phyloP scores from a whole-genome alignment of 2,329 filamentous ascomycete species.

The Aureobasidium sp. region DNA sequence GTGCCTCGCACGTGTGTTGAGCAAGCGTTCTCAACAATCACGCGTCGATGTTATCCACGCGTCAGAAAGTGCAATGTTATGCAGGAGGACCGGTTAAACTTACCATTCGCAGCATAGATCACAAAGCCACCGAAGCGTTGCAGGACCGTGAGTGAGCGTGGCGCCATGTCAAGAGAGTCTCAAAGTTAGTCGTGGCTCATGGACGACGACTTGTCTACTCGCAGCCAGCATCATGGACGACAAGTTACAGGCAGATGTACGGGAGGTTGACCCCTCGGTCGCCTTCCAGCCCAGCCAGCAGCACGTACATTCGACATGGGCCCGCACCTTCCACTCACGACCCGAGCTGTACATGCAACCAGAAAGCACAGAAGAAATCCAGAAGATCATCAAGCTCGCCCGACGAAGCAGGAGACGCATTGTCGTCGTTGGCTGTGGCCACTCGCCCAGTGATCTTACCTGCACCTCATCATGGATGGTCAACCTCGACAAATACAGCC shows the following conservation, averaged over 20 bases:
- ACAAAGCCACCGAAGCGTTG: neutral
- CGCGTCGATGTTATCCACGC: too few relatives aligned
- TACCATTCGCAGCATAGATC: neutral
- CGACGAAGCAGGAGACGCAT: slow-evolving; percentile 83
- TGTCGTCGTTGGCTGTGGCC: slow-evolving; percentile 88
- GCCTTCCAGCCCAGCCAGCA: slow-evolving; percentile 79
- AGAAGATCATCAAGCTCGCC: slow-evolving; percentile 84
- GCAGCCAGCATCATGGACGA: slow-evolving; percentile 25
- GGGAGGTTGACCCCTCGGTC: slow-evolving; percentile 65
- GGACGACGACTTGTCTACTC: neutral
- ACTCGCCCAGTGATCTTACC: slow-evolving; percentile 93
- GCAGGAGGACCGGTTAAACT: neutral
- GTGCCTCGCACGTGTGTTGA: neutral
- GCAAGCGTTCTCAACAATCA: neutral
- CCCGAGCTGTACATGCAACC: slow-evolving; percentile 95
- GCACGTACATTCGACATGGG: slow-evolving; percentile 93
- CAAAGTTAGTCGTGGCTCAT: neutral
- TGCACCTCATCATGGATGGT: slow-evolving; percentile 96
- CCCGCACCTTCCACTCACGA: slow-evolving; percentile 87
- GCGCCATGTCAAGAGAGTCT: neutral
- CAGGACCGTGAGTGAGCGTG: neutral
- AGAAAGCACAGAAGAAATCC: slow-evolving; percentile 79
- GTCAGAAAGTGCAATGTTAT: neutral
- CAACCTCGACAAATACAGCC: slow-evolving; percentile 87
- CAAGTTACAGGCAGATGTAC: slow-evolving; percentile 58